Base-by-base conservation (phyloP, 2,329 filamentous ascomycete species). In the Erysiphe pulchra region DNA sequence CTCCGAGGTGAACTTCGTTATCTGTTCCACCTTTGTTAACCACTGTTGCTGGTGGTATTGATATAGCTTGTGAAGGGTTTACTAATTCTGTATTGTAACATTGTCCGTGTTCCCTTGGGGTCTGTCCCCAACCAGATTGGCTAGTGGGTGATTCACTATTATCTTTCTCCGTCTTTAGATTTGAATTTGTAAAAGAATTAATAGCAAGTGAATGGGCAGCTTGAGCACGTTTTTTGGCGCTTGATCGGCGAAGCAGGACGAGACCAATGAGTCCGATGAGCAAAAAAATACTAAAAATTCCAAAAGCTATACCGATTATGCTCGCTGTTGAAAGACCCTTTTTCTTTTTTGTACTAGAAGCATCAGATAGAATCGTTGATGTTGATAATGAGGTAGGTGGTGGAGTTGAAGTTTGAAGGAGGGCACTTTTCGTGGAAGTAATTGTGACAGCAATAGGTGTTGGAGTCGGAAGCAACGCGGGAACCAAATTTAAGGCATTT, bases 301-400 rank as follows among this genome's bases (percentile, higher is more conserved):
- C 53, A 11, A 55, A 44, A 10, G 50, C 53, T 7, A 55, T 54
- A 11, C 53, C 53, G 2, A 51, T 49, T 48, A 51, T 52, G 2
- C 51, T 51, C 6, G 47, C 51, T 1, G 45, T 44, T 10, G 49
- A 48, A 11, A 55, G 50, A 11, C 39, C 24, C n/a, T 33, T 33
- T 43, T 47, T 32, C 20, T n/a, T 30, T 11, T 24, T 18, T 1
- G 36, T 12, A 37, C 34, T 10, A n/a, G n/a, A 31, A 7, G 12
- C 28, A 24, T 37, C 17, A n/a, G 32, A n/a, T 24, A 37, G n/a
- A 17, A 28, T 24, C 14, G 9, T 24, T 10, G 38, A 13, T 30
- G 39, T 10, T 7, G 44, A n/a, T 13, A 28, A 13, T 9, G 44
- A 13, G 37, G 38, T 31, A 30, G 28, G 8, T 39, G 16, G 9